Conservation (phyloP, 306 rosid species). For the Cyamopsis tetragonoloba region DNA sequence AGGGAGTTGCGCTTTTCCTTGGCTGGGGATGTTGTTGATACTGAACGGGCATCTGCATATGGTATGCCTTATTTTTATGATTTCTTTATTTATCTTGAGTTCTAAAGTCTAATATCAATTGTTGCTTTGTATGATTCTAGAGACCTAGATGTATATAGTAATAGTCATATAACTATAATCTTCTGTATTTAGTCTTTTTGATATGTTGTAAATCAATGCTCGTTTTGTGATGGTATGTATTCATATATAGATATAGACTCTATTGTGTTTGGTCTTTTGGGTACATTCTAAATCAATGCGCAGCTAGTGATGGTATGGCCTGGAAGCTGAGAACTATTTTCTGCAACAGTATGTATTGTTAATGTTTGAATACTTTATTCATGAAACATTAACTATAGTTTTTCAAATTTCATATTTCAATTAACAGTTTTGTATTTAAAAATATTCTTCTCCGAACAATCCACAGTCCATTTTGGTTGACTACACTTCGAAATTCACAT, state of each 20-base stretch:
- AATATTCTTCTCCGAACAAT: not conserved
- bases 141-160: not conserved
- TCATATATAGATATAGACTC: not conserved
- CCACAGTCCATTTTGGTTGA: not conserved
- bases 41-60: constrained; percentile 30
- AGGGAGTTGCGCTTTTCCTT: constrained; percentile 75
- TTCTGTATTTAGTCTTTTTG: constrained; percentile 1
- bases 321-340: too few relatives aligned
- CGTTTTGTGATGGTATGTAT: not conserved
- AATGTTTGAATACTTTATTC: constrained; percentile 15
- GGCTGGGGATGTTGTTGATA: constrained; percentile 59
- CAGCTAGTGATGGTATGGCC: not conserved
- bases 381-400: not conserved
- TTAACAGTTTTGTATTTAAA: not conserved
- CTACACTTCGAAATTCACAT: constrained; percentile 15
- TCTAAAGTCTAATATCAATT: constrained; percentile 3
- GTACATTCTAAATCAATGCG: not conserved
- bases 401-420: not conserved
- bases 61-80: constrained; percentile 41
- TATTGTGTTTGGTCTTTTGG: not conserved
- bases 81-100: not conserved
- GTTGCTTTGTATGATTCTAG: constrained; percentile 9
- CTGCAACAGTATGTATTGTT: not conserved
- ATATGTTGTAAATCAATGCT: not conserved
- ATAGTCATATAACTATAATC: not conserved